phyloP scores from a whole-genome alignment of 1,284 basidiomycete genomes.

The Mycosarcoma mackinlayi region DNA sequence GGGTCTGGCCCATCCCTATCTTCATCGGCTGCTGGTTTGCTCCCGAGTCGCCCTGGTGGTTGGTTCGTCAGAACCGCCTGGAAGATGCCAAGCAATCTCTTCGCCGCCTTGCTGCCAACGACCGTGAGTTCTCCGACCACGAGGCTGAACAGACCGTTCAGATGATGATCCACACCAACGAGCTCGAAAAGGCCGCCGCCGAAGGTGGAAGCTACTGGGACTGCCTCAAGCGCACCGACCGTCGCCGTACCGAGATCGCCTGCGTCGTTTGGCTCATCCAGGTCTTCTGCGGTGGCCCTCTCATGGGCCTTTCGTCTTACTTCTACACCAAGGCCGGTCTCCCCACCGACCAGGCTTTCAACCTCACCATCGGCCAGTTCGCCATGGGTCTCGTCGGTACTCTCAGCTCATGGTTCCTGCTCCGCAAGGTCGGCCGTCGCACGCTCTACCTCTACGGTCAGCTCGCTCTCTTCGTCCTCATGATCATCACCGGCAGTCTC shows the following conservation, averaged over 20 bases:
- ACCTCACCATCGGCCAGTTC: constrained; percentile 69
- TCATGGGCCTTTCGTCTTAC: constrained; percentile 66
- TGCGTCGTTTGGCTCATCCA: constrained; percentile 67
- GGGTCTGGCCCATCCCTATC: constrained; percentile 69
- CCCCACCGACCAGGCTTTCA: constrained; percentile 66
- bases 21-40: constrained; percentile 65
- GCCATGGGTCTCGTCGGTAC: constrained; percentile 69
- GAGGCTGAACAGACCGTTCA: constrained; percentile 70
- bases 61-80: constrained; percentile 70
- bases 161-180: constrained; percentile 70
- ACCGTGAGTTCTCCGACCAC: constrained; percentile 62
- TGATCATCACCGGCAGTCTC: constrained; percentile 72
- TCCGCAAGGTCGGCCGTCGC: constrained; percentile 69
- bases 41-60: constrained; percentile 70
- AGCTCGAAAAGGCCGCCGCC: constrained; percentile 68
- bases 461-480: constrained; percentile 68
- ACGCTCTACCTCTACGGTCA: constrained; percentile 71
- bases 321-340: constrained; percentile 71
- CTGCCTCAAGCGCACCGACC: constrained; percentile 71
- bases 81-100: constrained; percentile 71
- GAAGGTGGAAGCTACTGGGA: constrained; percentile 69
- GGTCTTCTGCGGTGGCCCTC: constrained; percentile 65
- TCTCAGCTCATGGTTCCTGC: constrained; percentile 70
- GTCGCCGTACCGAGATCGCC: constrained; percentile 70
- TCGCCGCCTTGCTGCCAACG: constrained; percentile 67